Conservation (phyloP, 441 rosid genomes). For the Omphalea diandra region DNA sequence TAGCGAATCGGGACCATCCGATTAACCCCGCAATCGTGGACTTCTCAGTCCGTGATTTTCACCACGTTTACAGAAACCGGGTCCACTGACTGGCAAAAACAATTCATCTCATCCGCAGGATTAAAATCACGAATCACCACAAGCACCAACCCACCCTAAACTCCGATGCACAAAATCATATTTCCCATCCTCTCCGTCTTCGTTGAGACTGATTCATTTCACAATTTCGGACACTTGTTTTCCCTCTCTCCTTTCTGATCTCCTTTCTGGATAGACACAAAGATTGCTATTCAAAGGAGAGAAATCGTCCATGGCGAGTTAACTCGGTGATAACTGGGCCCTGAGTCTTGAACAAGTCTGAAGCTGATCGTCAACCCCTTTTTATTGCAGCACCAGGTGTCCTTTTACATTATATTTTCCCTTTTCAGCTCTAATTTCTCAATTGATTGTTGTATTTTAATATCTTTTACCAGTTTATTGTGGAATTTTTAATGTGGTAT, state of each 20-base stretch:
- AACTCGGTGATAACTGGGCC: constrained; percentile 30
- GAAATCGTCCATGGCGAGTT: constrained; percentile 23
- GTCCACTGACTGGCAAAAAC: background rate
- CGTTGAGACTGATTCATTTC: background rate
- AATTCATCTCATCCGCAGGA: background rate
- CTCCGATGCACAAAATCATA: background rate
- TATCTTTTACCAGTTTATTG: background rate
- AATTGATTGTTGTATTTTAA: background rate
- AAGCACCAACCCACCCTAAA: background rate
- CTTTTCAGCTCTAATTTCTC: constrained; percentile 2
- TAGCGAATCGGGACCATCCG: background rate
- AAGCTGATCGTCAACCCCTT: constrained; percentile 15
- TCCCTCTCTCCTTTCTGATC: no score
- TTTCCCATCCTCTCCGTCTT: background rate
- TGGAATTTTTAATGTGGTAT: constrained; percentile 1
- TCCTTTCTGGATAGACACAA: background rate
- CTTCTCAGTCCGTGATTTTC: background rate
- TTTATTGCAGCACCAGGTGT: constrained; percentile 19
- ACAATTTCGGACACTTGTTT: background rate
- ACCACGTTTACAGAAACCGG: background rate
- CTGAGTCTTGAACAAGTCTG: constrained; percentile 17
- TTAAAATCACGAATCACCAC: background rate
- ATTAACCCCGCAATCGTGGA: background rate
- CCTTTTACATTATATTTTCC: no score
- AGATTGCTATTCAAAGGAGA: constrained; percentile 19